Conservation (phyloP, 2,329 filamentous ascomycete genomes). For the Cylindrodendrum hubeiense region DNA sequence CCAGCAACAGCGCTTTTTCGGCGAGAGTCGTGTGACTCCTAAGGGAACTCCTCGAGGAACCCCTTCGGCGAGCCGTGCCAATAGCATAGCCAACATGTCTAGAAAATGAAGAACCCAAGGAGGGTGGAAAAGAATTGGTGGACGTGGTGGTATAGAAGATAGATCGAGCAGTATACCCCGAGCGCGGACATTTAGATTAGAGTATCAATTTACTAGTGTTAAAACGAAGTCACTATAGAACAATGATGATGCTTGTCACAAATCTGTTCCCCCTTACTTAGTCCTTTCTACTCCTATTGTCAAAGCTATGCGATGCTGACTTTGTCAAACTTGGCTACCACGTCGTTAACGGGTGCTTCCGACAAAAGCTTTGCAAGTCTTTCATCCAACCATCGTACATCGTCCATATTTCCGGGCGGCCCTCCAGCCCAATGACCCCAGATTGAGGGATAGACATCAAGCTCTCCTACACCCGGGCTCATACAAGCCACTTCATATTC, state of each 20-base stretch:
- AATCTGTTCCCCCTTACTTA: too few relatives aligned
- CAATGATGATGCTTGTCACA: too few relatives aligned
- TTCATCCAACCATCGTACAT: constrained; percentile 79
- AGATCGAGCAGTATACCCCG: neutral
- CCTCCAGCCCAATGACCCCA: constrained; percentile 72
- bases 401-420: constrained; percentile 77
- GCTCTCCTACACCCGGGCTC: constrained; percentile 48
- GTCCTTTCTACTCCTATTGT: too few relatives aligned
- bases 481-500: constrained; percentile 75
- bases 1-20: constrained; percentile 56
- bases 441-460: constrained; percentile 55
- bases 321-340: neutral
- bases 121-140: too few relatives aligned
- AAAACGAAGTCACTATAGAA: too few relatives aligned
- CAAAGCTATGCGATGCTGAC: neutral
- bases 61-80: constrained; percentile 49
- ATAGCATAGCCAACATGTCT: constrained; percentile 17
- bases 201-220: too few relatives aligned
- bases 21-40: constrained; percentile 56
- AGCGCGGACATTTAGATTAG: too few relatives aligned
- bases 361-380: constrained; percentile 34
- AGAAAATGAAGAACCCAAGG: neutral
- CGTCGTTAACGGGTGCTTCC: constrained; percentile 4
- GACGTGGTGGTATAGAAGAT: neutral
- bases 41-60: constrained; percentile 53